Evolutionary conservation across 306 rosid genomes (phyloP), one percentile per base, ranked within the genome.

Genomic region (barrel medic (Medicago truncatula)): DNA sequence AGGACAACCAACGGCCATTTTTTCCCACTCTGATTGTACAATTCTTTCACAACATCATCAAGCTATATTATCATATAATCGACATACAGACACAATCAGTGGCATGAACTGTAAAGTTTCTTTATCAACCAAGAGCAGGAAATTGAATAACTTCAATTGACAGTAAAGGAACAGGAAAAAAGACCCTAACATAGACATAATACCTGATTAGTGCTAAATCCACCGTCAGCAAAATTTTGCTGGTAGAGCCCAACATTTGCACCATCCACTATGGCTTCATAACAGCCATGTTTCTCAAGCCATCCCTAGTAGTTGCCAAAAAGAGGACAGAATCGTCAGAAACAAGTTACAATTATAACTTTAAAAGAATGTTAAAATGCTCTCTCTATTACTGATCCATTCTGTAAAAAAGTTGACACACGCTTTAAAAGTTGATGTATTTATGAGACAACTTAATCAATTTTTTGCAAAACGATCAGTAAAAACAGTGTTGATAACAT

Each of bases 201-300:
- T 90, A 94, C 98, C 98, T 89, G 97, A 63, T 88, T 66, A 77
- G 85, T 73, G 78, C 88, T 90, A 79, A 95, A 95, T 83, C 96
- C 91, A 75, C 96, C 98, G 69, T 90, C 96, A 11, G 96, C 90
- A 83, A 90, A 95, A 90, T 95, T 95, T 79, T 95, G 98, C 76
- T 92, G 97, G 86, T 87, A 92, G 67, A 92, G 97, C 59, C 98
- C 97, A 82, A 95, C 10, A 82, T 95, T 95, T 54, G 97, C 97
- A 34, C 92, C 98, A 78, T 95, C 98, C 49, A 95, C 90, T 76
- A 95, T 86, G 75, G 88, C 93, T 78, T 89, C 87, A 73, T 84
- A 89, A 54, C 76, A 77, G 17, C 64, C 85, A 78, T 86, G 87
- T 66, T 74, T 58, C 65, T 86, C 92, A 74, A 92, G 80, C 98